A percentile compares a stretch with the other conserved stretches of the same genome.
Evolutionary conservation across 2,329 filamentous ascomycete species (phyloP).

Genomic region (Pyricularia grisea): DNA sequence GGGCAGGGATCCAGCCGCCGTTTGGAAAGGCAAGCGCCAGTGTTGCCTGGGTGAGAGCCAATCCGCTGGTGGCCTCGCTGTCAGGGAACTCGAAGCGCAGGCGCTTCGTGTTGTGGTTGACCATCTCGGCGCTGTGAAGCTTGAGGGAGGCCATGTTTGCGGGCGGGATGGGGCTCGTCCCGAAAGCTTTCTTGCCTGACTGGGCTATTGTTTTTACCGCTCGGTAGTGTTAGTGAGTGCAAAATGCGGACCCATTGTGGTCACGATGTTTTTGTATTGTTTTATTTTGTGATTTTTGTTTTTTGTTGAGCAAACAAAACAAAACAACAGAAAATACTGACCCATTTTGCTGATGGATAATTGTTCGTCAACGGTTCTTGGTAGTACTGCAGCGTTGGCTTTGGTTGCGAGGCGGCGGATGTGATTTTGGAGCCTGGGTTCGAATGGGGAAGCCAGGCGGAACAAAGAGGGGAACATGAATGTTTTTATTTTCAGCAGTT

Average conservation of each 20-base stretch:
- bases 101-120: constrained; percentile 51
- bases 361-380: background rate
- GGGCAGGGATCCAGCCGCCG: constrained; percentile 46
- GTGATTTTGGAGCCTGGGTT: background rate
- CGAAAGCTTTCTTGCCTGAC: background rate
- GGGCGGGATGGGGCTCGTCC: background rate
- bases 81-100: constrained; percentile 46
- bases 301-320: too few relatives aligned
- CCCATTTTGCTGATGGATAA: background rate
- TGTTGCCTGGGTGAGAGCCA: constrained; percentile 44
- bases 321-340: background rate
- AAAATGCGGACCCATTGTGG: background rate
- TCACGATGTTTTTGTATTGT: too few relatives aligned
- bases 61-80: constrained; percentile 33
- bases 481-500: background rate
- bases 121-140: constrained; percentile 38
- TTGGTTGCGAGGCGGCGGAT: background rate
- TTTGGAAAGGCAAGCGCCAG: constrained; percentile 51
- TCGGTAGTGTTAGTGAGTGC: background rate
- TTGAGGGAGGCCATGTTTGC: constrained; percentile 23
- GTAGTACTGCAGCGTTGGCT: background rate
- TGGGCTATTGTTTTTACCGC: background rate
- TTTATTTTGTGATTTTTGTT: too few relatives aligned
- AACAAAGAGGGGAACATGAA: background rate
- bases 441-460: background rate